Evolutionary conservation across 768 basidiomycete genomes (phyloP).

Genomic region (Exsudoporus frostii): DNA sequence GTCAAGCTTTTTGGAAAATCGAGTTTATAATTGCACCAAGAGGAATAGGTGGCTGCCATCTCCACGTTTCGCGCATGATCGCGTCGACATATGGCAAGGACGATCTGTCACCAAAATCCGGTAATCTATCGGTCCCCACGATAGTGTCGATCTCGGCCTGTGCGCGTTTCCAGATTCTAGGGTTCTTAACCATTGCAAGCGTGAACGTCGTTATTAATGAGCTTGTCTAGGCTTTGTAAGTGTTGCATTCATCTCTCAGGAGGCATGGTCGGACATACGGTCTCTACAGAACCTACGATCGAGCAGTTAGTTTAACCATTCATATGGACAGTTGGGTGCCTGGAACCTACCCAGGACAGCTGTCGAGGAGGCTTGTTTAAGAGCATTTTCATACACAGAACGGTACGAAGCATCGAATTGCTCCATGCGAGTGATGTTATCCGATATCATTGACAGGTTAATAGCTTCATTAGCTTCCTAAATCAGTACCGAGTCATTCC

Average conservation of each 20-base stretch:
- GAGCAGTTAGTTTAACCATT: neutral
- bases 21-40: neutral
- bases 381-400: constrained; percentile 11
- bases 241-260: neutral
- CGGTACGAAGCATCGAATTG: constrained; percentile 2
- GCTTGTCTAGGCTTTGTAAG: constrained; percentile 3
- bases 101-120: constrained; percentile 5
- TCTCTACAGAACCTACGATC: constrained; percentile 11
- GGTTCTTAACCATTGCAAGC: constrained; percentile 15
- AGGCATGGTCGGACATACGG: constrained; percentile 5
- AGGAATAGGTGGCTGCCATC: constrained; percentile 12
- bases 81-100: constrained; percentile 12
- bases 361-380: constrained; percentile 14
- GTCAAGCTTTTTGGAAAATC: neutral
- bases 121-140: constrained; percentile 4
- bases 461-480: constrained; percentile 7
- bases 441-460: constrained; percentile 13
- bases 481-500: neutral
- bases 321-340: too few relatives aligned
- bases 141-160: constrained; percentile 10
- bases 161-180: constrained; percentile 6
- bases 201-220: constrained; percentile 1
- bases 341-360: constrained; percentile 13
- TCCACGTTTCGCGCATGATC: constrained; percentile 8
- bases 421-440: constrained; percentile 10